Evolutionary conservation across 371 early-diverging fungal genomes (phyloP).

Genomic region (Mortierella sp.): DNA sequence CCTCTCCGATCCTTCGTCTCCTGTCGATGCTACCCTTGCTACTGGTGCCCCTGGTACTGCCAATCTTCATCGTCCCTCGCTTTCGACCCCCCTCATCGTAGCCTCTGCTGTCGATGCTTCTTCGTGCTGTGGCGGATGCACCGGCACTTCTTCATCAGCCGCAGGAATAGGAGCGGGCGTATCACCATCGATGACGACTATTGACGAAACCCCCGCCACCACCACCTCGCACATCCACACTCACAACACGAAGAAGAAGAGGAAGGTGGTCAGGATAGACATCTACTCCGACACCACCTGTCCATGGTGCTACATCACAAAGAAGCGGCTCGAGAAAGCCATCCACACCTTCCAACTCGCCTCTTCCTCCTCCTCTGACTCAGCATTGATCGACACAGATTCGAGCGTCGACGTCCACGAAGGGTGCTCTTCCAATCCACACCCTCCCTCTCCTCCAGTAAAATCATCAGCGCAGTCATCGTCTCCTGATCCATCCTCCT

Average conservation of each 20-base stretch:
- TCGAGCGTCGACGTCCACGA: not conserved
- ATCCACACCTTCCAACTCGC: conserved; percentile 19
- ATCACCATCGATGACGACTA: not conserved
- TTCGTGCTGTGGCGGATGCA: not conserved
- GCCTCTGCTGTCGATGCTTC: not conserved
- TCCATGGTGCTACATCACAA: conserved; percentile 79
- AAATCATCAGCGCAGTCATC: not conserved
- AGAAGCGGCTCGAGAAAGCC: conserved; percentile 68
- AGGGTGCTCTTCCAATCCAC: not conserved
- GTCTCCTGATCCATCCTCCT: not conserved
- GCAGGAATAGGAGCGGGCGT: not conserved
- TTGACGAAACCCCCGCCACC: not conserved
- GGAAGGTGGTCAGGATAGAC: conserved; percentile 56
- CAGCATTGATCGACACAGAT: not conserved
- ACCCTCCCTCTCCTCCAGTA: not conserved
- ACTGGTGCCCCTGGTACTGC: too few relatives aligned
- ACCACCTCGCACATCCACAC: not conserved
- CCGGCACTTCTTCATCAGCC: not conserved
- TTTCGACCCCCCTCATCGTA: not conserved
- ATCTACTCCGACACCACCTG: conserved; percentile 71
- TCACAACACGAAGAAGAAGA: not conserved
- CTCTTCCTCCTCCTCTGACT: not conserved
- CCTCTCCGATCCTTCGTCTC: not conserved
- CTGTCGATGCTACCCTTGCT: not conserved
- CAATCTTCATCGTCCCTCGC: too few relatives aligned